Evolutionary conservation across 2,329 filamentous ascomycete species (phyloP).

Genomic region (Colletotrichum tamarilloi): DNA sequence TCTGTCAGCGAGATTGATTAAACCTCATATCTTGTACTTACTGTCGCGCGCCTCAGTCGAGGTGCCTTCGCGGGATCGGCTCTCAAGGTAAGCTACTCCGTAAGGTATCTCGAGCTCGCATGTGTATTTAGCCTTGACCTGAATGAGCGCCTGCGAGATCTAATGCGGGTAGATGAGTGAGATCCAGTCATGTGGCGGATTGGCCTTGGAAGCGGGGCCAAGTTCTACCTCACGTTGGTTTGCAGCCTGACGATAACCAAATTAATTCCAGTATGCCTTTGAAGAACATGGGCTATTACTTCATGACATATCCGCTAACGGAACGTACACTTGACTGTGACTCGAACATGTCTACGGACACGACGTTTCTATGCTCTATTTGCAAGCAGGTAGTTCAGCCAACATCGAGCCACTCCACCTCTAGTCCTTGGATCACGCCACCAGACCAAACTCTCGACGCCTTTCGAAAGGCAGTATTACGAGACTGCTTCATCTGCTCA

Average conservation of each 20-base stretch:
- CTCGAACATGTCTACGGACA: not conserved
- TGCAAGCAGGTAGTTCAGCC: not conserved
- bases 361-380: not conserved
- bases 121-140: no score
- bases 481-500: not conserved
- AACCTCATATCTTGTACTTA: no score
- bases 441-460: not conserved
- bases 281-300: not conserved
- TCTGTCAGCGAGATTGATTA: no score
- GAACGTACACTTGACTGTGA: not conserved
- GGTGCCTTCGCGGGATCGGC: no score
- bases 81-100: no score
- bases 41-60: no score
- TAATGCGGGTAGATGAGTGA: not conserved
- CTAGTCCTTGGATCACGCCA: not conserved
- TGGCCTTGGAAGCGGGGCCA: not conserved
- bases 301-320: no score
- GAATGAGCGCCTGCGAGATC: no score
- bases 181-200: not conserved
- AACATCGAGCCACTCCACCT: not conserved
- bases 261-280: not conserved
- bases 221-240: not conserved
- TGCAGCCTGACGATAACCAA: not conserved
- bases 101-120: no score
- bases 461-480: not conserved